These are phyloP conservation scores for Stephanodiscus minutulus DNA, from an alignment of 108 stramenopile species.

Conservation along the genomic window DNA sequence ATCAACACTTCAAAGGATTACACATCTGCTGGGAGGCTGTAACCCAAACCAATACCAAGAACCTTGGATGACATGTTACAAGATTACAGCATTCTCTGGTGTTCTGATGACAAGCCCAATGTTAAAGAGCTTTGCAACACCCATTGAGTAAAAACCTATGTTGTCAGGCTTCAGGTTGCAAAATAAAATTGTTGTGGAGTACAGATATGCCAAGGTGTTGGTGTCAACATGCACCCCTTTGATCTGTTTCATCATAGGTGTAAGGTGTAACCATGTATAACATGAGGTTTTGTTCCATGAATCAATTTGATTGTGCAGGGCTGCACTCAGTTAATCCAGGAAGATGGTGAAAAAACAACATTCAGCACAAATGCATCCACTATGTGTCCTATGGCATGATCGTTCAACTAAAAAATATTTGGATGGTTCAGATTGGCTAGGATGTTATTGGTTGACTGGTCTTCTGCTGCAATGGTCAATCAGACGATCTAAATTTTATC, in stretches of 20 bases:
- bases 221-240: conserved; percentile 33
- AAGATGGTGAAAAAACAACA: conserved; percentile 72
- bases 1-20: conserved; percentile 62
- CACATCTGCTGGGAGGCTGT: conserved; percentile 52
- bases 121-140: conserved; percentile 53
- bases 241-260: conserved; percentile 7
- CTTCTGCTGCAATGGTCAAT: conserved; percentile 34
- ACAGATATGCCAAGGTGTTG: conserved; percentile 60
- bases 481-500: too few relatives aligned
- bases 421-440: conserved; percentile 28
- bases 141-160: conserved; percentile 43
- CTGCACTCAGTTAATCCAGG: conserved; percentile 69
- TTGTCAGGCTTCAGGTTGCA: conserved; percentile 69
- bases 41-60: conserved; percentile 25
- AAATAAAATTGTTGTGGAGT: conserved; percentile 59
- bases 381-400: not conserved
- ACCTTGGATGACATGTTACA: conserved; percentile 44
- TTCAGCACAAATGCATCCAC: conserved; percentile 5
- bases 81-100: not conserved
- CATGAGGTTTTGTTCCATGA: conserved; percentile 46
- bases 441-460: conserved; percentile 28
- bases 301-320: conserved; percentile 66
- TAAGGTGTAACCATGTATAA: not conserved
- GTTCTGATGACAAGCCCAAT: conserved; percentile 59
- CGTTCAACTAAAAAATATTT: conserved; percentile 32